Conservation (phyloP, 1,139 yeast genomes). For the Zygoascus sp. region DNA sequence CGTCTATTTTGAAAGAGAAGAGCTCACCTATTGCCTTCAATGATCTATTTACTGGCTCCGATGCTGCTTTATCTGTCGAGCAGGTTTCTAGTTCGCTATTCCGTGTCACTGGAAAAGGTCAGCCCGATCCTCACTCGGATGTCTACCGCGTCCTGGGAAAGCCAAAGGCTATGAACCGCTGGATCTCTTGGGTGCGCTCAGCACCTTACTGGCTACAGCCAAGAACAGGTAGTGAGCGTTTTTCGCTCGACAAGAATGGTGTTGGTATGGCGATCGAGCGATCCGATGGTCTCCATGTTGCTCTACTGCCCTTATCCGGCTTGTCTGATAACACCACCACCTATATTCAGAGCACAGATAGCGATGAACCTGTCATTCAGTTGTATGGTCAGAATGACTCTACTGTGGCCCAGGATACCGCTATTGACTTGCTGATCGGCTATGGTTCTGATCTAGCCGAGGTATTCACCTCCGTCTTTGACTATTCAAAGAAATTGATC, state of each 20-base stretch:
- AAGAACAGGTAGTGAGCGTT: slow-evolving; percentile 4
- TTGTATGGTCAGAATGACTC: slow-evolving; percentile 21
- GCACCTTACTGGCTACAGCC: slow-evolving; percentile 15
- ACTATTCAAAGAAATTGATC: slow-evolving; percentile 11
- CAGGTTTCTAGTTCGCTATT: background rate
- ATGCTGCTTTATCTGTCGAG: background rate
- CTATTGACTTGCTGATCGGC: slow-evolving; percentile 21
- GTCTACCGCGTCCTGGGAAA: slow-evolving; percentile 9
- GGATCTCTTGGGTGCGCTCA: slow-evolving; percentile 11
- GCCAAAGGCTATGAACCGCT: slow-evolving; percentile 10
- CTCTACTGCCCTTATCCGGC: slow-evolving; percentile 25
- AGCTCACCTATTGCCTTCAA: too few relatives aligned
- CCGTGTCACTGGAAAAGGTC: slow-evolving; percentile 2
- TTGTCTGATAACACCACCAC: slow-evolving; percentile 18
- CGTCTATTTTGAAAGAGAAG: too few relatives aligned
- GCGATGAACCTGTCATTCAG: slow-evolving; percentile 18
- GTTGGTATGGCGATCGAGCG: slow-evolving; percentile 22
- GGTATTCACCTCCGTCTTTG: slow-evolving; percentile 19
- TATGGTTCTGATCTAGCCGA: slow-evolving; percentile 19
- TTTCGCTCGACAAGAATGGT: slow-evolving; percentile 9
- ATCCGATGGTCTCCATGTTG: slow-evolving; percentile 26
- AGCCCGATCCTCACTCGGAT: background rate
- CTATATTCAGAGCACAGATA: slow-evolving; percentile 17
- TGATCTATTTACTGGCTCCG: slow-evolving; percentile 4
- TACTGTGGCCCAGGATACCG: slow-evolving; percentile 14